Evolutionary conservation across 768 basidiomycete genomes (phyloP).

Genomic region (Tylopilus sp.): DNA sequence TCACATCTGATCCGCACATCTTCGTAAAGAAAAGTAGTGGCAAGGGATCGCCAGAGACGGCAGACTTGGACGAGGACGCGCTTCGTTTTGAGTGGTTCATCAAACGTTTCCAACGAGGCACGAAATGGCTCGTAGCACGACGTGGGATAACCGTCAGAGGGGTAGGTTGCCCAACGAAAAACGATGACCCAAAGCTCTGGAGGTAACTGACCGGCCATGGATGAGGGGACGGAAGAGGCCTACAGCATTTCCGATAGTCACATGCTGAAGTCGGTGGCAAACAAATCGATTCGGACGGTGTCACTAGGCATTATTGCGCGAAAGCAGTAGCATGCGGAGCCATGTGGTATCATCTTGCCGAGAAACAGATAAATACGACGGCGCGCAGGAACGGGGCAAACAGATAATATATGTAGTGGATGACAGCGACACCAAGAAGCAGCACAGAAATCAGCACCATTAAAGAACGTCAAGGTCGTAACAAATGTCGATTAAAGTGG

Average conservation of each 20-base stretch:
- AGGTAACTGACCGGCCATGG: slow-evolving; percentile 33
- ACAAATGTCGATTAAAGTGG: slow-evolving; percentile 25
- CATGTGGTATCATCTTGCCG: slow-evolving; percentile 33
- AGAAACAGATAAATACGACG: slow-evolving; percentile 28
- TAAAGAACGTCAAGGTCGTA: slow-evolving; percentile 33
- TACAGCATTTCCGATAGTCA: slow-evolving; percentile 1
- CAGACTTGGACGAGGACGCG: slow-evolving; percentile 52
- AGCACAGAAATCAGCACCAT: slow-evolving; percentile 20
- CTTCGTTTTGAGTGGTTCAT: slow-evolving; percentile 35
- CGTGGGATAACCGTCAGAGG: slow-evolving; percentile 25
- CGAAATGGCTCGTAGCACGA: slow-evolving; percentile 49
- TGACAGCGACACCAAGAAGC: slow-evolving; percentile 25
- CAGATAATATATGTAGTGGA: slow-evolving; percentile 34
- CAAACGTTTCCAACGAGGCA: slow-evolving; percentile 25
- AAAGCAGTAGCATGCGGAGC: slow-evolving; percentile 17
- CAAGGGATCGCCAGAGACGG: slow-evolving; percentile 50
- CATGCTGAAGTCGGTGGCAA: neutral
- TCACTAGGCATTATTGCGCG: slow-evolving; percentile 4
- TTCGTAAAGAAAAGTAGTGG: slow-evolving; percentile 47
- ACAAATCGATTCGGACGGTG: neutral
- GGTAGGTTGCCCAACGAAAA: slow-evolving; percentile 41
- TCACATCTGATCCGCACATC: slow-evolving; percentile 45
- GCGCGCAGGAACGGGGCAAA: slow-evolving; percentile 13
- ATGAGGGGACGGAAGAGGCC: no score
- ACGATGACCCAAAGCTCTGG: slow-evolving; percentile 55